Evolutionary conservation across 495 filamentous ascomycete genomes (phyloP).

Genomic region (Cercophora newfieldiana): DNA sequence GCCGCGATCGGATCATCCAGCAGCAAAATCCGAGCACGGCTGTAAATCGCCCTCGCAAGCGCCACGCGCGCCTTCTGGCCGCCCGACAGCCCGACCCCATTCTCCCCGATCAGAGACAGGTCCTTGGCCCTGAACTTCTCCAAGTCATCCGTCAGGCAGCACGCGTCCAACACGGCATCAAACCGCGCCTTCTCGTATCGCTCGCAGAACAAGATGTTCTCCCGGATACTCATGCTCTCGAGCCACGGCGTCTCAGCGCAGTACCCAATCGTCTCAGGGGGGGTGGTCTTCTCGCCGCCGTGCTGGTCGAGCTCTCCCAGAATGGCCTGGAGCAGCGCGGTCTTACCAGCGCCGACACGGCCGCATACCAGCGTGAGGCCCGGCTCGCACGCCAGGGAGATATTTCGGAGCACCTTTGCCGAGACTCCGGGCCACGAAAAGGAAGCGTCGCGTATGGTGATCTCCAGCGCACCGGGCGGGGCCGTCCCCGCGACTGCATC

Average conservation of each 20-base stretch:
- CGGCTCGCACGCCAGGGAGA: conserved; percentile 59
- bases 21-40: conserved; percentile 84
- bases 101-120: conserved; percentile 90
- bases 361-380: conserved; percentile 68
- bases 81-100: conserved; percentile 92
- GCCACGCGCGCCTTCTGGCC: conserved; percentile 94
- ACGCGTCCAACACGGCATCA: conserved; percentile 83
- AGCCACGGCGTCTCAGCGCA: conserved; percentile 87
- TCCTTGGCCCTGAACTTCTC: conserved; percentile 88
- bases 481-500: conserved; percentile 25
- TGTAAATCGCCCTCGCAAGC: conserved; percentile 90
- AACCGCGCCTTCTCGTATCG: conserved; percentile 79
- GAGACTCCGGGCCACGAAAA: conserved; percentile 74
- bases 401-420: conserved; percentile 60
- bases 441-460: conserved; percentile 61
- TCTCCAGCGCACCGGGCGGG: conserved; percentile 28
- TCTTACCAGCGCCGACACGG: conserved; percentile 79
- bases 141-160: conserved; percentile 89
- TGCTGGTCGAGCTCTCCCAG: conserved; percentile 75
- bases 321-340: conserved; percentile 73
- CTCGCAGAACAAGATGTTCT: conserved; percentile 79
- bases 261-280: conserved; percentile 73
- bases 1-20: conserved; percentile 96
- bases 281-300: conserved; percentile 56
- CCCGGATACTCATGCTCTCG: conserved; percentile 84